phyloP scores from a whole-genome alignment of 192 early-diverging fungal species.

The Coemansia sp. region DNA sequence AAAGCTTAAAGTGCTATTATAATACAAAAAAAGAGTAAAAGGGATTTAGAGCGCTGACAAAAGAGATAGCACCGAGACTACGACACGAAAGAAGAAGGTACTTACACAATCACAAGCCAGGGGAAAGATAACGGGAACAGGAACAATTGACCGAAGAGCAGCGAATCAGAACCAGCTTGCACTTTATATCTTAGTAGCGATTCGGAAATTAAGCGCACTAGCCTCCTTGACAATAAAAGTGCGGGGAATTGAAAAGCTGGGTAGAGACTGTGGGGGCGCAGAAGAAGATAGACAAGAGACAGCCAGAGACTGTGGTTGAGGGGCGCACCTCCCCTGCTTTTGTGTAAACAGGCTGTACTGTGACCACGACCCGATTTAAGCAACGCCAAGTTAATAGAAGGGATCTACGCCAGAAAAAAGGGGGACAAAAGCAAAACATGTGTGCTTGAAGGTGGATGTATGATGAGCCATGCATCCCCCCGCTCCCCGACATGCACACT shows the following conservation, averaged over 20 bases:
- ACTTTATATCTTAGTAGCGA: not conserved
- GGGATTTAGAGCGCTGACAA: not conserved
- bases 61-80: not conserved
- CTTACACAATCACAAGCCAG: not conserved
- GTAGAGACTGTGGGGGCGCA: not conserved
- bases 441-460: not conserved
- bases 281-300: not conserved
- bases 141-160: not conserved
- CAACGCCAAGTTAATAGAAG: not conserved
- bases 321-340: not conserved
- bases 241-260: not conserved
- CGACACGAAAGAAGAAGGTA: not conserved
- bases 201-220: not conserved
- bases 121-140: not conserved
- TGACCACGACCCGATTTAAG: not conserved
- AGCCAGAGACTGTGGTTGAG: not conserved
- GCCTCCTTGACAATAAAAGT: not conserved
- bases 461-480: not conserved
- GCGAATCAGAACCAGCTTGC: not conserved
- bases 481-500: not conserved
- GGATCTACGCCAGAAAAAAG: not conserved
- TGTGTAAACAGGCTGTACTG: not conserved
- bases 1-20: not conserved
- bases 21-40: not conserved
- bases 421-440: not conserved